These are phyloP conservation scores for Ballota nigra DNA, from an alignment of 257 asterid genomes.

Conservation along the genomic window DNA sequence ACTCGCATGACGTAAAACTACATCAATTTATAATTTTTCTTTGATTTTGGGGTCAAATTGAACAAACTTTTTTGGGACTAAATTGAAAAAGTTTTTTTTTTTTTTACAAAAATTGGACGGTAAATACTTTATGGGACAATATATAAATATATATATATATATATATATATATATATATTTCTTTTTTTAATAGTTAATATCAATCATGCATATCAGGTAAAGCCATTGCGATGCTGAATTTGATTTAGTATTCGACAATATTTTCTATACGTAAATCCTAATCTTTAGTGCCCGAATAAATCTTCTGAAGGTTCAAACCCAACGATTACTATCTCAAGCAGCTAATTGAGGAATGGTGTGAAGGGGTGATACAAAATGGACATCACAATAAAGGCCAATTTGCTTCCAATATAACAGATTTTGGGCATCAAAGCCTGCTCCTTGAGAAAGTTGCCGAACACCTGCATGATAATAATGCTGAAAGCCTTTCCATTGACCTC, in stretches of 20 bases:
- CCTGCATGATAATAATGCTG: slow-evolving; percentile 67
- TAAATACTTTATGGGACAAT: too few species aligned
- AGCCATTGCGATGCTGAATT: not conserved
- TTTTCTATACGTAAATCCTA: slow-evolving; percentile 11
- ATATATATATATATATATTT: too few species aligned
- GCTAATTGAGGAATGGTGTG: slow-evolving; percentile 96
- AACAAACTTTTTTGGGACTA: too few species aligned
- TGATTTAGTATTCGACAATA: not conserved
- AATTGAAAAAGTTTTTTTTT: too few species aligned
- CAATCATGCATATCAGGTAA: slow-evolving; percentile 2
- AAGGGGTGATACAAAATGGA: slow-evolving; percentile 71
- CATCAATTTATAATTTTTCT: too few species aligned
- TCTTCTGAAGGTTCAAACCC: slow-evolving; percentile 69
- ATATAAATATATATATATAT: too few species aligned
- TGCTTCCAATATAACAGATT: slow-evolving; percentile 32
- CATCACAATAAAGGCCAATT: slow-evolving; percentile 27
- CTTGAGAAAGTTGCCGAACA: slow-evolving; percentile 86
- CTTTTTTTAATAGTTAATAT: not conserved
- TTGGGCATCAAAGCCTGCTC: slow-evolving; percentile 57
- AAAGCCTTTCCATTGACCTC: slow-evolving; percentile 66
- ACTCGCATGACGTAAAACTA: too few species aligned
- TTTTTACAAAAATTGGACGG: too few species aligned
- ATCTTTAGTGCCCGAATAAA: slow-evolving; percentile 16
- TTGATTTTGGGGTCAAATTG: too few species aligned
- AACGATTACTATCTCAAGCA: slow-evolving; percentile 87